phyloP scores from a whole-genome alignment of 805 yeast species.

The Ogataea nitratoaversa region DNA sequence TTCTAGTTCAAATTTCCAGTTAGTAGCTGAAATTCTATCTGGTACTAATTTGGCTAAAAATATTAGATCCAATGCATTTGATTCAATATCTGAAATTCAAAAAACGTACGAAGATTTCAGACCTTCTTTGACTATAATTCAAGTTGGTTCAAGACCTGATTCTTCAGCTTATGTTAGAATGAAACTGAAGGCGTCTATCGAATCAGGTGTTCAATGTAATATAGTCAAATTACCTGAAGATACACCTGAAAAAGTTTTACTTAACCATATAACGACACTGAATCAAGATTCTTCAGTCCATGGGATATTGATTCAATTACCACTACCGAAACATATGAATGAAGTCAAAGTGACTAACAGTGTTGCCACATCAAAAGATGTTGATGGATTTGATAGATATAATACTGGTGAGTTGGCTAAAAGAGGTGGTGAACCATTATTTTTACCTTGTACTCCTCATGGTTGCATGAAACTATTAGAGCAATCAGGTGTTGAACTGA shows the following conservation, averaged over 20 bases:
- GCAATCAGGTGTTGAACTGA: conserved; percentile 49
- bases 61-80: conserved; percentile 40
- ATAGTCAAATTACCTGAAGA: conserved; percentile 55
- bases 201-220: conserved; percentile 60
- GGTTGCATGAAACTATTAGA: conserved; percentile 67
- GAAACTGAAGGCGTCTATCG: conserved; percentile 75
- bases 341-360: conserved; percentile 65
- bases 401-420: conserved; percentile 77
- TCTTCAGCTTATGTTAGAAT: conserved; percentile 77
- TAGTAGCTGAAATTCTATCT: conserved; percentile 35
- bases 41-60: conserved; percentile 44
- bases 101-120: conserved; percentile 47
- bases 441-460: conserved; percentile 81
- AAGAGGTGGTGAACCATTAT: conserved; percentile 65
- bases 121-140: conserved; percentile 68
- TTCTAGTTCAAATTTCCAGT: conserved; percentile 10
- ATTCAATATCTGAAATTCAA: conserved; percentile 39
- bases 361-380: conserved; percentile 66
- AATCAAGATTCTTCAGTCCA: conserved; percentile 60
- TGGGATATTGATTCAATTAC: conserved; percentile 74
- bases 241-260: conserved; percentile 51
- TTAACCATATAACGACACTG: conserved; percentile 49
- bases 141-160: conserved; percentile 74
- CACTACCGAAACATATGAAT: conserved; percentile 67
- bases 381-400: conserved; percentile 77